Base-by-base conservation (phyloP, 2,329 filamentous ascomycete species). In the Arthrobotrys sphaeroides region DNA sequence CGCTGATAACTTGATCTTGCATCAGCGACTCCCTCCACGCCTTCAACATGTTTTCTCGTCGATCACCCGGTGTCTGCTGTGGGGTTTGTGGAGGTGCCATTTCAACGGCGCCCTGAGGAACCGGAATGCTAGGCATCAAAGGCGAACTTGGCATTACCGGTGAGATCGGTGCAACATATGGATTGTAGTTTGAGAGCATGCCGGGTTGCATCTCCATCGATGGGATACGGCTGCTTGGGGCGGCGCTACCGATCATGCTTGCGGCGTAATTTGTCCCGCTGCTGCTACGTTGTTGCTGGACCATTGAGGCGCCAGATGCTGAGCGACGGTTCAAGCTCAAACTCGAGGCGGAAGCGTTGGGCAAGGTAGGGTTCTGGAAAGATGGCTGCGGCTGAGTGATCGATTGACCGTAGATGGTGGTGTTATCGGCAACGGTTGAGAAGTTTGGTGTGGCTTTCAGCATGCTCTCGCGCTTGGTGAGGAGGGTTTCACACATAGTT, bases 1-100 rank as follows among this genome's bases (percentile, higher is more conserved):
- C 82, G 10, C 81, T 82, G 1, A 83, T 80, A 22, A 85, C 84
- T n/a, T 90, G 83, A 47, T 91, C 89, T 10, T 88, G 85, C 18
- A 88, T 86, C 1, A 91, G 85, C 0, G 87, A 89, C 77, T 88
- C 86, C 57, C 91, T 87, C 85, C 91, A 93, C 61, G 84, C 87
- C 20, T 89, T 88, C 28, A 93, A 85, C 73, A 88, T 86, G 0
- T 87, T 84, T 67, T 90, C 86, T 40, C 88, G 86, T 10, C 82
- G 84, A 6, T 84, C 81, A 18, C 81, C 49, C 6, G 73, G 72
- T 26, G 76, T 55, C 22, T 61, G 78, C 20, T 77, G 72, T 22
- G 77, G 74, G 2, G 73, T 65, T 31, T 47, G 26, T 60, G 68
- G 38, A 40, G 77, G 55, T 36, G 77, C 55, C 31, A 68, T 45